Evolutionary conservation across 2,329 filamentous ascomycete genomes (phyloP), one percentile per base, ranked within the genome.

Genomic region (Colletotrichum musicola): DNA sequence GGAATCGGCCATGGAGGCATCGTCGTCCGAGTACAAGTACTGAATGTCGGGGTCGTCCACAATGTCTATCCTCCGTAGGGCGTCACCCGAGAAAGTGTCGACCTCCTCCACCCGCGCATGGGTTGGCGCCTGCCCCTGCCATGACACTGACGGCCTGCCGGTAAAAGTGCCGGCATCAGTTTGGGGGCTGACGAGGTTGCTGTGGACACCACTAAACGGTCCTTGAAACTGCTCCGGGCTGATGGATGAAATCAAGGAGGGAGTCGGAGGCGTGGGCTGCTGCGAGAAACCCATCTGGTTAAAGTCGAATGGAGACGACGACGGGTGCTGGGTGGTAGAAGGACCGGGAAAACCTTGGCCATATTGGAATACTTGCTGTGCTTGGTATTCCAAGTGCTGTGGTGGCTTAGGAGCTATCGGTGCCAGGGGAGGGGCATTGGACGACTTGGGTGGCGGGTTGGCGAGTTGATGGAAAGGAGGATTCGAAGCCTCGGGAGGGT

Each of bases 1-100:
- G 1, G 88, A 89, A 40, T 89, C 88, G 10, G 81, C 83, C 81
- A 90, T 87, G 22, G 86, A 89, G n/a, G 83, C 85, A 70, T 91
- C 89, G 63, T 92, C 89, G 46, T 88, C 87, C 62, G 83, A 83
- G 57, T 86, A 82, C 72, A 86, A 84, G 62, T 85, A 83, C 65
- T 83, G 82, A 56, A 61, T 55, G 20, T 71, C 64, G 13, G 50
- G 42, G 7, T 69, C 51, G 16, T 65, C 65, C 18, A 56, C 7
- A 16, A 35, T 20, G 18, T 56, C 44, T 5, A 46, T 38, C 25
- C 35, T 14, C 25, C 22, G 47, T 14, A 51, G 27, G 25, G 62
- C 20, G 18, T 53, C 44, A 35, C 38, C 20, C 4, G 63, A 25
- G 53, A 42, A 57, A 14, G 30, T 35, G 18, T 18, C 44, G 25